Conservation (phyloP, 1,284 basidiomycete genomes). For the Leccinum griseonigrum region DNA sequence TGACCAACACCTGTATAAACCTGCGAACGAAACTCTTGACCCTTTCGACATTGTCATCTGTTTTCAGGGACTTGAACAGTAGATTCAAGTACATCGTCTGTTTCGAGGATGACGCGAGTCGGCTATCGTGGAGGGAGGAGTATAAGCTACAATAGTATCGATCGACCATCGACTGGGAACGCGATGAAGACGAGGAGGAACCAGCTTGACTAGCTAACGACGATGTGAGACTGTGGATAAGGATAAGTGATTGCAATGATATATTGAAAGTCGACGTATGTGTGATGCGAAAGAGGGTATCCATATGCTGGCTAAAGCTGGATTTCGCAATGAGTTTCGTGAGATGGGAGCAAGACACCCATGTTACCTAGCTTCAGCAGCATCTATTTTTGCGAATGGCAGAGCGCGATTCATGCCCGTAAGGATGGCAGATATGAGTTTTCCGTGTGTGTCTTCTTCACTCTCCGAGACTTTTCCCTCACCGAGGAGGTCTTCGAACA, state of each 20-base stretch:
- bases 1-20: slow-evolving; percentile 80
- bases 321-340: slow-evolving; percentile 3
- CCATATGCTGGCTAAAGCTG: slow-evolving; percentile 86
- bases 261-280: slow-evolving; percentile 97
- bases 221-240: slow-evolving; percentile 84
- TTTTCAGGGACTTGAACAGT: slow-evolving; percentile 90
- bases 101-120: slow-evolving; percentile 84
- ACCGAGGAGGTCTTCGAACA: slow-evolving; percentile 88
- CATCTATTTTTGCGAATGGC: slow-evolving; percentile 82
- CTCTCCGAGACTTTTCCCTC: slow-evolving; percentile 40
- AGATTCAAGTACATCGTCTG: slow-evolving; percentile 98
- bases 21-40: slow-evolving; percentile 86
- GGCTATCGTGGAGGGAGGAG: slow-evolving; percentile 81
- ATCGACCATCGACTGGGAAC: slow-evolving; percentile 60
- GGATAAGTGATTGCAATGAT: slow-evolving; percentile 88
- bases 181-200: slow-evolving; percentile 38
- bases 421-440: slow-evolving; percentile 87
- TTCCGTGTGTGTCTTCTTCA: slow-evolving; percentile 75
- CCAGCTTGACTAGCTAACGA: slow-evolving; percentile 42
- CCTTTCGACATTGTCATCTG: slow-evolving; percentile 64
- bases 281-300: slow-evolving; percentile 93
- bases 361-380: slow-evolving; percentile 49
- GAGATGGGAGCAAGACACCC: slow-evolving; percentile 14
- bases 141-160: slow-evolving; percentile 94
- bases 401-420: slow-evolving; percentile 95